Base-by-base conservation (phyloP, 305 asterid genomes). In the Fraxinus velutina region DNA sequence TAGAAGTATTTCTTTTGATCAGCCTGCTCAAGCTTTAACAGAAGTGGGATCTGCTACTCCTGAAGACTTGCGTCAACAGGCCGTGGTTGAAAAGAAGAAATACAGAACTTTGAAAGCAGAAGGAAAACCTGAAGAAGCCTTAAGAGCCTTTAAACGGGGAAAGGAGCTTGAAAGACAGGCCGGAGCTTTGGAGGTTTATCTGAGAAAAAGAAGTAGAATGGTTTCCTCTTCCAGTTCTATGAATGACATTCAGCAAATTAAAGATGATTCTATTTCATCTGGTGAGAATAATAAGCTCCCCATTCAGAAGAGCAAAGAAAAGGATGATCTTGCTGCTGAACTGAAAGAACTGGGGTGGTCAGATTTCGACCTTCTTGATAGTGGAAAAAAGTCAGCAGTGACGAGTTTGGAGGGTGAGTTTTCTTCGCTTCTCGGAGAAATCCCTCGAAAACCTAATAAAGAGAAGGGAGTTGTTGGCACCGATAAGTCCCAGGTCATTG, bases 121-220 rank as follows among this genome's bases (percentile, higher is more conserved):
- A 89, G 99, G 99, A 79, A 96, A 96, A 86, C 83, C 98, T 36
- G 99, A 96, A 83, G 98, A 94, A 87, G 98, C 99, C 57, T 82
- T 94, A 24, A 88, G 79, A 84, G 98, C 98, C 79, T 96, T 90
- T 79, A 96, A 94, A 88, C 88, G 87, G 88, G 99, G 96, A 47
- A 96, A 96, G 86, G 99, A 96, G 88, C 97, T 96, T 50, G 99
- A 96, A 86, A 91, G 97, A 87, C 97, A 91, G 84, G 99, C 99
- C 85, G 97, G 84, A 70, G 94, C 98, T 4, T 80, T 93, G 91
- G 98, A 94, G 88, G 73, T 94, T 75, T 83, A 91, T 78, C 84
- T 96, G 76, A 87, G 97, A 82, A 96, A 93, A 89, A 89, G 60
- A 76, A 95, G 98, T 73, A 91, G 85, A 88, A 94, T 81, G 89